Evolutionary conservation across 2,329 filamentous ascomycete genomes (phyloP).

Genomic region (Saccharata proteae): DNA sequence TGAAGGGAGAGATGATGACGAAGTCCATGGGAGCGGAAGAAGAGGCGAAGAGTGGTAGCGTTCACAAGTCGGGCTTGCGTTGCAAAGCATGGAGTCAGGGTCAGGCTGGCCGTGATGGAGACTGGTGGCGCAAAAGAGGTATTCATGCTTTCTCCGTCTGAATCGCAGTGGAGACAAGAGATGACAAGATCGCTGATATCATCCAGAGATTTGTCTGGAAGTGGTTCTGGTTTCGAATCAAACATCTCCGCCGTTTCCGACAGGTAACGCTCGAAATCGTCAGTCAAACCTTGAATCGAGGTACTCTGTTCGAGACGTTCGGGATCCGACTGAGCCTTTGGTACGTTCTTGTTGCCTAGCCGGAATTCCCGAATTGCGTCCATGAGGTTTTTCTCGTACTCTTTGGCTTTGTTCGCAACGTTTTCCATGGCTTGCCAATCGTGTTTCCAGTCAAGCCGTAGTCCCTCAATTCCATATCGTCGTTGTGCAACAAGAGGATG

Average conservation of each 20-base stretch:
- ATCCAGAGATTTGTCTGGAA: no score
- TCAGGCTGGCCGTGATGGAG: slow-evolving; percentile 50
- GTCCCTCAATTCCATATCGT: slow-evolving; percentile 39
- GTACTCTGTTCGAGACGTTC: no score
- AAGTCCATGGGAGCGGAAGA: slow-evolving; percentile 65
- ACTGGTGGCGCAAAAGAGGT: slow-evolving; percentile 41
- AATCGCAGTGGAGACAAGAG: no score
- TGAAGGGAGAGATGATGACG: slow-evolving; percentile 63
- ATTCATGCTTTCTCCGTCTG: no score
- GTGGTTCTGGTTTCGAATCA: slow-evolving; percentile 3
- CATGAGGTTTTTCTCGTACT: slow-evolving; percentile 35
- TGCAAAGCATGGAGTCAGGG: slow-evolving; percentile 60
- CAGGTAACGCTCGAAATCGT: slow-evolving; percentile 2
- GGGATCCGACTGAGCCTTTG: background rate
- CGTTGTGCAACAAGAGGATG: slow-evolving; percentile 53
- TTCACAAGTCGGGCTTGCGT: slow-evolving; percentile 69
- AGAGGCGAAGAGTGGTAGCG: slow-evolving; percentile 59
- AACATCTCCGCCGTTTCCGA: slow-evolving; percentile 5
- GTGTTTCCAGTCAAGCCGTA: slow-evolving; percentile 55
- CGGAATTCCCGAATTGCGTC: slow-evolving; percentile 17
- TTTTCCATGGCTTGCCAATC: slow-evolving; percentile 56
- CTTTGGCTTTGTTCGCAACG: slow-evolving; percentile 48
- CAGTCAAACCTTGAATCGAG: no score
- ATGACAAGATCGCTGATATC: no score
- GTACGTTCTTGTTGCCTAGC: background rate